Evolutionary conservation across 2,329 filamentous ascomycete species (phyloP), one percentile per base, ranked within the genome.

Genomic region (Pseudocercospora macadamiae): DNA sequence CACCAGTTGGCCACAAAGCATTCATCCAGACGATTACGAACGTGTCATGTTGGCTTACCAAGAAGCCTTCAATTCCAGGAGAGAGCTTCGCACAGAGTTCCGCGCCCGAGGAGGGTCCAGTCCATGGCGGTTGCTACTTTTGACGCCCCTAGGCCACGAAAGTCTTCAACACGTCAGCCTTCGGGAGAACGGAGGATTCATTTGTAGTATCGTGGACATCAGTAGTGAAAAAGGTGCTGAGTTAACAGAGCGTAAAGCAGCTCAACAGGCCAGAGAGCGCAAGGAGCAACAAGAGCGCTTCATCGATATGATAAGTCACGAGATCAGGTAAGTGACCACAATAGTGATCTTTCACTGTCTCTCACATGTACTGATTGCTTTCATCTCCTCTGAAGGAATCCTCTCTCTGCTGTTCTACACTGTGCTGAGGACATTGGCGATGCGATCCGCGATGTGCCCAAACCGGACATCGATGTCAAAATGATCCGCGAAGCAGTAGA

Each of bases 221-320:
- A 79, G 75, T 14, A 73, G 75, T 14, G 77, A 79, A 59, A 80
- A 80, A 57, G 71, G 72, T 36, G 76, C 76, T 3, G 73, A 79
- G 54, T 52, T 78, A 7, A 63, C 72, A 3, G 76, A 80, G 51
- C 71, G 77, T 30, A 74, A 75, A 52, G 75, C 74, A 10, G 77
- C 77, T 2, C 69, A 69, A 16, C 76, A 79, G 60, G 77, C 77
- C 1, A 68, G 70, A 36, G 77, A 79, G 42, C 66, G 76, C 8
- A 79, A 79, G 48, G 71, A 76, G 52, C 77, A 79, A 54, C 77
- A 79, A 54, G 77, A 79, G 62, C 64, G 75, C 0, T 80, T 80
- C 61, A 79, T 79, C 23, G 76, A 79, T 57, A 78, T 78, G 76
- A 76, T 77, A 23, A 53, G 68, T 4, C 75, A 78, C 37, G 76